Conservation (phyloP, 2,329 filamentous ascomycete genomes). For the Ophiocordyceps robertsii region DNA sequence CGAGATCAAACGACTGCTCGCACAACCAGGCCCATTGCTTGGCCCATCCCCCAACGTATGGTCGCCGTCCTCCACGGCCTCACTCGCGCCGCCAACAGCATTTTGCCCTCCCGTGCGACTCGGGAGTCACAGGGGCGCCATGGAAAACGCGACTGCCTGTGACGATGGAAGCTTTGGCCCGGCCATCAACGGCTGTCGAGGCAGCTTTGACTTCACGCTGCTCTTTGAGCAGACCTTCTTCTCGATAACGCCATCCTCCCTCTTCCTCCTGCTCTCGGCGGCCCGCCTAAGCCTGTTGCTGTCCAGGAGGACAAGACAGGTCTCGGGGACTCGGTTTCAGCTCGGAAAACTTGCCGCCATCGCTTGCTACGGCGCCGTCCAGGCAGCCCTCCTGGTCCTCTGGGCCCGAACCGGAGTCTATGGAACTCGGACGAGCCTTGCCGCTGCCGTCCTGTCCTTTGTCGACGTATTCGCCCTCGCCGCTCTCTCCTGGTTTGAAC, state of each 20-base stretch:
- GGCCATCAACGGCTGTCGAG: background rate
- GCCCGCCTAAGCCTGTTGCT: background rate
- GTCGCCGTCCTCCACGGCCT: too few relatives aligned
- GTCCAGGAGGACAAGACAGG: background rate
- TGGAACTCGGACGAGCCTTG: constrained; percentile 1
- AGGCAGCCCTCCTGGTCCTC: constrained; percentile 1
- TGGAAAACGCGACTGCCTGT: too few relatives aligned
- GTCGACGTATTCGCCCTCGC: constrained; percentile 1
- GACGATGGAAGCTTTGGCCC: background rate
- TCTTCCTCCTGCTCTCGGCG: background rate
- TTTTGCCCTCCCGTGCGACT: too few relatives aligned
- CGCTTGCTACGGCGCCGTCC: background rate
- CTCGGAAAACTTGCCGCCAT: background rate
- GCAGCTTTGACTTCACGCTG: background rate
- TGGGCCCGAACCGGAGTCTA: constrained; percentile 1
- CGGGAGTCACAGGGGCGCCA: too few relatives aligned
- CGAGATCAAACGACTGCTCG: too few relatives aligned
- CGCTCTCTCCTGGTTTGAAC: constrained; percentile 2
- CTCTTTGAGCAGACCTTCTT: background rate
- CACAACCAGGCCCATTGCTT: too few relatives aligned
- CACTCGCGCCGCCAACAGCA: too few relatives aligned
- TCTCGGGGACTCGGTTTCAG: background rate
- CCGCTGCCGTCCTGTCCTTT: constrained; percentile 2
- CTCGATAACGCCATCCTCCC: background rate
- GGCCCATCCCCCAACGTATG: too few relatives aligned